Percentiles rank a stretch among this genome's conserved stretches.
phyloP scores from a whole-genome alignment of 768 basidiomycete genomes.

The Amanita inopinata region DNA sequence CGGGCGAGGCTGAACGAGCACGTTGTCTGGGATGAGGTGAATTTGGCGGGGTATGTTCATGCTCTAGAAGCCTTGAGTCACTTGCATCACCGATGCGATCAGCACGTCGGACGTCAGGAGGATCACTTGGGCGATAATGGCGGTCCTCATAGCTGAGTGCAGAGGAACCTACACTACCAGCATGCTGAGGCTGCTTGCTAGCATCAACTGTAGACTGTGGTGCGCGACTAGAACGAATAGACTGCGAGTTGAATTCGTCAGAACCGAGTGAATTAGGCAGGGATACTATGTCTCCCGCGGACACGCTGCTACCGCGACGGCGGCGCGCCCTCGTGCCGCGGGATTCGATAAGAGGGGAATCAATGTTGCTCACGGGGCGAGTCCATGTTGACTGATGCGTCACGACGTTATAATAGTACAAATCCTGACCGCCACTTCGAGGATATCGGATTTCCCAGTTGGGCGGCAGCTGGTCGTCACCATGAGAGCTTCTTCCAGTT shows the following conservation, averaged over 20 bases:
- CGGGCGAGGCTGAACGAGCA: constrained; percentile 3
- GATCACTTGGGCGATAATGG: constrained; percentile 48
- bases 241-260: constrained; percentile 23
- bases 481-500: constrained; percentile 14
- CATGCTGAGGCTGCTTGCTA: constrained; percentile 10
- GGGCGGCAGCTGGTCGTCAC: constrained; percentile 33
- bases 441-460: constrained; percentile 54
- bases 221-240: constrained; percentile 15
- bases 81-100: constrained; percentile 3
- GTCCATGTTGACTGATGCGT: constrained; percentile 53
- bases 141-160: constrained; percentile 39
- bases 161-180: constrained; percentile 15
- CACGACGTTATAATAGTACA: constrained; percentile 50
- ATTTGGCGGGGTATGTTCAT: constrained; percentile 1
- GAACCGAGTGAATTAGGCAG: constrained; percentile 18
- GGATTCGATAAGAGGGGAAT: constrained; percentile 16
- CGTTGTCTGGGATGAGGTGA: constrained; percentile 3
- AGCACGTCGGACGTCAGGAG: constrained; percentile 19
- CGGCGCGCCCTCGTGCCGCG: constrained; percentile 17
- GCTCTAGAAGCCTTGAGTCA: constrained; percentile 7
- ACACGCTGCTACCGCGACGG: constrained; percentile 18
- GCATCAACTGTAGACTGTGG: constrained; percentile 10
- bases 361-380: constrained; percentile 30
- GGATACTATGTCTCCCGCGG: constrained; percentile 16
- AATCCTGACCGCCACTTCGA: constrained; percentile 32